These are phyloP conservation scores for Gryganskiella cystojenkinii DNA, from an alignment of 192 early-diverging fungal species.

Conservation along the genomic window DNA sequence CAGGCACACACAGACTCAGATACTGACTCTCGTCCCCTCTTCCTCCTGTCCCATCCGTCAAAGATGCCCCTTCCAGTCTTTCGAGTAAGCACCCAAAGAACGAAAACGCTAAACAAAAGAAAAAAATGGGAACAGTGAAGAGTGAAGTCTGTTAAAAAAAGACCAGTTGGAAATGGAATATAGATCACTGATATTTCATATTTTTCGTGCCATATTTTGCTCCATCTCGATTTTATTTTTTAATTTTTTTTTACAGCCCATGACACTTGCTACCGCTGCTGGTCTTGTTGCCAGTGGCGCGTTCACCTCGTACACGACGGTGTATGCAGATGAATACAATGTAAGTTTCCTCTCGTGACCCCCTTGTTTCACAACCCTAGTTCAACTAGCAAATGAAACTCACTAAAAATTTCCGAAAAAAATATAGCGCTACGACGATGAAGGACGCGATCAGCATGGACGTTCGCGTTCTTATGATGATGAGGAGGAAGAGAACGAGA, in stretches of 20 bases:
- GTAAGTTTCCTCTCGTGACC: slow-evolving; percentile 5
- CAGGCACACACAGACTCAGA: too few species aligned
- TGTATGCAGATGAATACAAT: slow-evolving; percentile 37
- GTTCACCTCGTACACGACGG: slow-evolving; percentile 31
- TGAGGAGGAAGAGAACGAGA: neutral
- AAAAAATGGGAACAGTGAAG: too few species aligned
- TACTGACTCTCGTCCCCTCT: too few species aligned
- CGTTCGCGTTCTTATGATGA: neutral
- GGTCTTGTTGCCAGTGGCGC: slow-evolving; percentile 30
- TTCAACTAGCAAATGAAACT: neutral
- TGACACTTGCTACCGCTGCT: slow-evolving; percentile 29
- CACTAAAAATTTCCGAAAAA: neutral
- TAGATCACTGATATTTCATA: too few species aligned
- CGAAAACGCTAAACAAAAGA: too few species aligned
- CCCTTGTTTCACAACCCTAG: neutral
- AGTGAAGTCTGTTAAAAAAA: too few species aligned
- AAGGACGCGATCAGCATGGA: neutral
- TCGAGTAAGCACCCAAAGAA: neutral
- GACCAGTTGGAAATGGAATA: too few species aligned
- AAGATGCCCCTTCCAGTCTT: neutral
- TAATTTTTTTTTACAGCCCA: slow-evolving; percentile 15
- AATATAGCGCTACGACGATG: neutral
- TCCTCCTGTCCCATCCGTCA: too few species aligned
- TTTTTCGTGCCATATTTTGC: neutral
- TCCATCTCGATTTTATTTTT: neutral